Base-by-base conservation (phyloP, 495 filamentous ascomycete species). In the Durotheca rogersii region DNA sequence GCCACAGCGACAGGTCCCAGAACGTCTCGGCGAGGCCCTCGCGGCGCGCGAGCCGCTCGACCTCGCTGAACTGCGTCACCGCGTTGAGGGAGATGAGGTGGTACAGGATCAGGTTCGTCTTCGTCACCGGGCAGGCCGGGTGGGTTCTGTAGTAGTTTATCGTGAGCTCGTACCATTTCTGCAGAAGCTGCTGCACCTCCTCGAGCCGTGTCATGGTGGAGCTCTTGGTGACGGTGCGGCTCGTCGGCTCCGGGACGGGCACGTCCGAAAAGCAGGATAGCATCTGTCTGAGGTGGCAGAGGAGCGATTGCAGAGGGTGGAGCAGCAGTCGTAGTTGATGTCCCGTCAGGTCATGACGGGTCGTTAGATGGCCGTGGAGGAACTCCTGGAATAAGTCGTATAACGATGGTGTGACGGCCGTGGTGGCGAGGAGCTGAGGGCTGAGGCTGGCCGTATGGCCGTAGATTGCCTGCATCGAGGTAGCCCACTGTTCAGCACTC, bases 51-150 rank as follows among this genome's bases (percentile, higher is more conserved):
- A 83, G 57, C 0, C 73, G 67, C 63, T 86, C 82, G 27, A 84
- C 78, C 47, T 79, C 76, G 5, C 74, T 67, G 53, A 85, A 81
- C 61, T 78, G 77, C 19, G 77, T 76, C 4, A 80, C 67, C 7
- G 75, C 72, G 56, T 84, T 84, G 27, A 86, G 71, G 20, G 71
- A 78, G 47, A 85, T 78, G 20, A 86, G 71, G 51, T 86, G 82
- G 63, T 78, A 84, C 53, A 86, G 74, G 7, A 80, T 73, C n/a
- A 85, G 60, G 58, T 78, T 84, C 41, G 77, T 78, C 40, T 62
- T 68, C 16, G 64, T 78, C 19, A 71, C 56, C 6, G 69, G 60
- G 40, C 71, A 75, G 10, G 38, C 43, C 1, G 71, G 63, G 44
- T 74, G 52, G 5, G 56, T 32, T 39, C 69, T 66, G 49, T 43